Base-by-base conservation (phyloP, 371 early-diverging fungal species). In the Lichtheimia ramosa region DNA sequence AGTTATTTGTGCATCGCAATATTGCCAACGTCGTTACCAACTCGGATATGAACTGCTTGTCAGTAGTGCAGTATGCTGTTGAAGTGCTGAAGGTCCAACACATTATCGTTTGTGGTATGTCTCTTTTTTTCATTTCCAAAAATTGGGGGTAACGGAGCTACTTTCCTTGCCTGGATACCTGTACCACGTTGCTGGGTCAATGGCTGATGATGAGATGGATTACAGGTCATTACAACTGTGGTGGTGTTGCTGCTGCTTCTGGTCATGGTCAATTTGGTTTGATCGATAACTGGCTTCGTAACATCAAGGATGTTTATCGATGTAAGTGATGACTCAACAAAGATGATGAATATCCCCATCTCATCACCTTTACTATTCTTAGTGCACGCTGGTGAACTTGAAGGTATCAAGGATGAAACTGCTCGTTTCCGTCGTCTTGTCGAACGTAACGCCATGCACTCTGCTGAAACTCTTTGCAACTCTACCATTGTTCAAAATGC, bases 1-100 rank as follows among this genome's bases (percentile, higher is more conserved):
- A 96, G 49, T 79, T 96, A 34, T 98, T 97, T 77, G 92, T 94
- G 12, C 95, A 95, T 77, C 85, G 97, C 66, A 98, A 96, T 79
- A 95, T 98, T 58, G 98, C 96, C 66, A 97, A 97, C 74, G 88
- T 94, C 15, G 89, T 96, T 34, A 73, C 68, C 6, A 79, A 84
- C 62, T 77, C 84, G 28, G 98, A 98, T 67, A 55, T 92, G 54
- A 94, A 85, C 69, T 81, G 80, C 48, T 81, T 92, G n/a, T 89
- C 92, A 3, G 96, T 94, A 52, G 73, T 98, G 25, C 92, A 96
- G 71, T 98, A 92, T 67, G 93, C 97, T 27, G 93, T 98, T 46
- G 91, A 94, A 25, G 83, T 88, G 27, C 84, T 98, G 48, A 90
- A 91, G 71, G 96, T 98, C 46, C 83, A 95, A 69, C 92, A 97